These are phyloP conservation scores for Macrolepiota fuliginosa DNA, from an alignment of 768 basidiomycete species.

Conservation along the genomic window DNA sequence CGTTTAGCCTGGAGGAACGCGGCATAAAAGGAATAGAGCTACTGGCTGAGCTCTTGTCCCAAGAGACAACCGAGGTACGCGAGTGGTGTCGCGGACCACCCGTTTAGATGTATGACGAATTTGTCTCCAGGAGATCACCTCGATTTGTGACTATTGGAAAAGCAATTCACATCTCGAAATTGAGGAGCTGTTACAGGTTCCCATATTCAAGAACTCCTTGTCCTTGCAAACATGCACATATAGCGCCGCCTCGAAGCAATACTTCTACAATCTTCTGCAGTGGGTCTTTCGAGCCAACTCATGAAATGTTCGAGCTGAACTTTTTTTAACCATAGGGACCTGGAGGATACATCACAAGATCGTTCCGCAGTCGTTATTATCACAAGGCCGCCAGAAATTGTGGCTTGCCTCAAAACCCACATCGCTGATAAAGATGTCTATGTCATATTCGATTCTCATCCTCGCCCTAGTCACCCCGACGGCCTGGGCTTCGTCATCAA, in stretches of 20 bases:
- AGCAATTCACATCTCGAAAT: slow-evolving; percentile 12
- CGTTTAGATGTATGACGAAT: background rate
- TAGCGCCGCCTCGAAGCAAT: slow-evolving; percentile 15
- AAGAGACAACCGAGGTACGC: slow-evolving; percentile 15
- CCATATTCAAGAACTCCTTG: slow-evolving; percentile 27
- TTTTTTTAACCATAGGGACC: slow-evolving; percentile 18
- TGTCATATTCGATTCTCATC: slow-evolving; percentile 67
- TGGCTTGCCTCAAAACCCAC: slow-evolving; percentile 46
- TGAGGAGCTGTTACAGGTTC: slow-evolving; percentile 11
- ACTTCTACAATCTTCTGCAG: slow-evolving; percentile 29
- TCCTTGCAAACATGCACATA: slow-evolving; percentile 57
- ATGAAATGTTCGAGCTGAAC: background rate
- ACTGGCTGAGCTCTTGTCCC: slow-evolving; percentile 9
- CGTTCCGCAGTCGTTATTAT: slow-evolving; percentile 45
- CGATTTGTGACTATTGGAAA: slow-evolving; percentile 56
- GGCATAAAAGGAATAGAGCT: slow-evolving; percentile 10
- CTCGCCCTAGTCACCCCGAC: slow-evolving; percentile 52
- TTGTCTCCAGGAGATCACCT: slow-evolving; percentile 46
- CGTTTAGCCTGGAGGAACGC: slow-evolving; percentile 32
- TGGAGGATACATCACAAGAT: slow-evolving; percentile 22
- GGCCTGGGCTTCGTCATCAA: slow-evolving; percentile 62
- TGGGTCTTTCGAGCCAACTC: slow-evolving; percentile 17
- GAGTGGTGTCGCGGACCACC: background rate
- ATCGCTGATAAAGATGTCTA: slow-evolving; percentile 37
- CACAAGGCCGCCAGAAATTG: slow-evolving; percentile 71